Conservation (phyloP, 768 basidiomycete genomes). For the Piloderma croceum region DNA sequence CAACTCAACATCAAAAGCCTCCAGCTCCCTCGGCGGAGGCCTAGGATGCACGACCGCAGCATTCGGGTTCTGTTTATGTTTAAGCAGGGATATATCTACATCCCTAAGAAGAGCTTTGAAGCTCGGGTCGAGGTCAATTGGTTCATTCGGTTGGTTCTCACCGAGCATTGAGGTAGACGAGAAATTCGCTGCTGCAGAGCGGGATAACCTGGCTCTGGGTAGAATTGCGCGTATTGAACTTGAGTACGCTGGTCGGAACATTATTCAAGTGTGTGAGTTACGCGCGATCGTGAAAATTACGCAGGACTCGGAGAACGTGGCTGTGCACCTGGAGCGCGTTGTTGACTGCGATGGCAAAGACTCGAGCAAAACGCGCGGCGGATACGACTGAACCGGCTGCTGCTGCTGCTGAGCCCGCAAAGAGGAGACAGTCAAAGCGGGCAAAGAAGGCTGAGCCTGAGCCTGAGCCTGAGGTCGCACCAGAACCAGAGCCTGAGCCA, state of each 20-base stretch:
- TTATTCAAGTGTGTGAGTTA: no score
- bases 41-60: slow-evolving; percentile 4
- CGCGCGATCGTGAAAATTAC: no score
- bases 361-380: neutral
- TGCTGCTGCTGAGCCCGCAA: no score
- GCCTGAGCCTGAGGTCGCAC: no score
- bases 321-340: slow-evolving; percentile 11
- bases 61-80: slow-evolving; percentile 30
- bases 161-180: slow-evolving; percentile 26
- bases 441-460: no score
- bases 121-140: slow-evolving; percentile 61
- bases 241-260: no score
- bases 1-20: slow-evolving; percentile 37
- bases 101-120: slow-evolving; percentile 58
- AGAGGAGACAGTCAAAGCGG: no score
- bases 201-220: no score
- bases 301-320: slow-evolving; percentile 7
- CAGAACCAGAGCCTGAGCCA: slow-evolving; percentile 10
- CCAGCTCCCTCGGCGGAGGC: slow-evolving; percentile 45
- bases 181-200: slow-evolving; percentile 19
- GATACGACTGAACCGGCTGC: no score
- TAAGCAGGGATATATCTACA: slow-evolving; percentile 56
- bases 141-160: slow-evolving; percentile 48
- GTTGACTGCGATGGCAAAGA: slow-evolving; percentile 10
- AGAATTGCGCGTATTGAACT: no score